Evolutionary conservation across 441 rosid species (phyloP).

Genomic region (Breynia disticha): DNA sequence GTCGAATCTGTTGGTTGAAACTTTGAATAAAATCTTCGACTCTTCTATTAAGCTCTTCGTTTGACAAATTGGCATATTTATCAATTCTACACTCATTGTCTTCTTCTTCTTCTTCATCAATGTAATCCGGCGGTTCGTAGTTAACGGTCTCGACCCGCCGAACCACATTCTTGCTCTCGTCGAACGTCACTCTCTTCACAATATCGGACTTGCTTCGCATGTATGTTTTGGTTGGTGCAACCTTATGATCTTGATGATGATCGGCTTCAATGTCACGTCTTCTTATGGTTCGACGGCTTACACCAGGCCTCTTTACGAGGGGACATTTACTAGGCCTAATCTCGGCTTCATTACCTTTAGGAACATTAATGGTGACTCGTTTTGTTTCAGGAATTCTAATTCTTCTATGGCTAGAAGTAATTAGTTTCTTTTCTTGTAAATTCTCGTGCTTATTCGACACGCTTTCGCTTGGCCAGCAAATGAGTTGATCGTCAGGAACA

Average conservation of each 20-base stretch:
- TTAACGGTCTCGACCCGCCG: constrained; percentile 14
- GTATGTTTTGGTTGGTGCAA: constrained; percentile 1
- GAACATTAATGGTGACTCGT: neutral
- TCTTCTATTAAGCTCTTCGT: constrained; percentile 59
- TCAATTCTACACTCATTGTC: too few relatives aligned
- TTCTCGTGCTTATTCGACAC: neutral
- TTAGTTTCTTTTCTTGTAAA: constrained; percentile 1
- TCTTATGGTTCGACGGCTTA: neutral
- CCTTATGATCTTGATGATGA: constrained; percentile 5
- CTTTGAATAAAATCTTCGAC: constrained; percentile 63
- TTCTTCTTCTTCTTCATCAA: constrained; percentile 23
- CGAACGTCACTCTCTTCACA: constrained; percentile 22
- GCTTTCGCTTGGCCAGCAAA: too few relatives aligned
- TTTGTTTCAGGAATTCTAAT: constrained; percentile 5
- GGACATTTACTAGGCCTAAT: neutral
- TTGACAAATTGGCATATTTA: constrained; percentile 53
- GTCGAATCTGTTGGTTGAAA: constrained; percentile 43
- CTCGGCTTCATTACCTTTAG: constrained; percentile 3
- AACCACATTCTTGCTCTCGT: constrained; percentile 20
- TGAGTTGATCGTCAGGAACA: constrained; percentile 6
- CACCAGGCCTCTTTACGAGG: neutral
- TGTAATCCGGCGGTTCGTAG: neutral
- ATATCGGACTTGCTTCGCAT: constrained; percentile 23
- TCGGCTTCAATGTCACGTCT: neutral
- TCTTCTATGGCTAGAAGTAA: neutral